Conservation (phyloP, 805 yeast genomes). For the Debaryomyces castellii region DNA sequence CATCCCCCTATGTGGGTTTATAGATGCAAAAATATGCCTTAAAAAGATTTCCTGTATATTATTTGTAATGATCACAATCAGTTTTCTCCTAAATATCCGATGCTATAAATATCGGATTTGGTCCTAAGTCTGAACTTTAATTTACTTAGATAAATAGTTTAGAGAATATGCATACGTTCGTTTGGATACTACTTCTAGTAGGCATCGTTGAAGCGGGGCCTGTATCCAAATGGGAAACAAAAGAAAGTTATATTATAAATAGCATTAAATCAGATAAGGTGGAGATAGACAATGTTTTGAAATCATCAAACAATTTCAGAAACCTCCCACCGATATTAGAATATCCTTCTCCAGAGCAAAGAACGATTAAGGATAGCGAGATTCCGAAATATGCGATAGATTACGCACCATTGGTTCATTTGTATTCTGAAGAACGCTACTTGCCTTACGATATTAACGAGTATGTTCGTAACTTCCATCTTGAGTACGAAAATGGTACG, state of each 20-base stretch:
- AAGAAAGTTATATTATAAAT: constrained; percentile 20
- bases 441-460: constrained; percentile 78
- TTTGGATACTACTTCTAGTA: not conserved
- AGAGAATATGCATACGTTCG: not conserved
- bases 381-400: constrained; percentile 65
- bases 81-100: not conserved
- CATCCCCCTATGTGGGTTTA: too few species aligned
- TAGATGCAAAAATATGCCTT: not conserved
- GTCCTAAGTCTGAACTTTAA: not conserved
- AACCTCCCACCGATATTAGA: constrained; percentile 38
- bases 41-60: not conserved
- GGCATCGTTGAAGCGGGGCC: constrained; percentile 6
- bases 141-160: not conserved
- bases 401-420: constrained; percentile 74
- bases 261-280: constrained; percentile 17
- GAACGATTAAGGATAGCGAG: constrained; percentile 49
- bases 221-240: constrained; percentile 16
- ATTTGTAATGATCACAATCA: not conserved
- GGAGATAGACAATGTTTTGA: constrained; percentile 24
- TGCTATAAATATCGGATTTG: not conserved
- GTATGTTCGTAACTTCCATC: constrained; percentile 65
- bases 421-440: constrained; percentile 86
- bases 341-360: constrained; percentile 29
- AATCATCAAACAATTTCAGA: constrained; percentile 20
- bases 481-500: constrained; percentile 52